Conservation (phyloP, 306 rosid species). For the Luffa aegyptiaca region DNA sequence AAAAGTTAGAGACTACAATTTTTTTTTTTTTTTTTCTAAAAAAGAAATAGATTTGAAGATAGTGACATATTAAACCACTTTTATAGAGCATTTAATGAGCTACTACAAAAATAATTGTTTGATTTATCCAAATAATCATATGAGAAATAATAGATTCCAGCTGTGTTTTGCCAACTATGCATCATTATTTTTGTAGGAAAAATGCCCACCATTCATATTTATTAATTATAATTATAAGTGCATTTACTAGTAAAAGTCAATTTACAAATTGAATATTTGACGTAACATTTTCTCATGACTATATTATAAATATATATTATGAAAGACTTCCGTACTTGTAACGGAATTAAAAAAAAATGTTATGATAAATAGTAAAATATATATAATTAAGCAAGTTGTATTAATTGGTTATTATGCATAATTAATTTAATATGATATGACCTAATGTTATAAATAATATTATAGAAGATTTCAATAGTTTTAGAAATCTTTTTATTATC, state of each 20-base stretch:
- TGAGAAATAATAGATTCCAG: not conserved
- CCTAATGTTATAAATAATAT: not conserved
- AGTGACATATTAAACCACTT: not conserved
- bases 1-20: not conserved
- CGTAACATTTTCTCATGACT: not conserved
- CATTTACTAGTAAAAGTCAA: not conserved
- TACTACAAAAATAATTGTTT: not conserved
- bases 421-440: not conserved
- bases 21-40: too few species aligned
- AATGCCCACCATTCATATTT: not conserved
- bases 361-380: not conserved
- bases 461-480: not conserved
- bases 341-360: not conserved
- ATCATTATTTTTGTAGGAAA: not conserved
- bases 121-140: conserved; percentile 1
- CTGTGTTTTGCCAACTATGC: not conserved
- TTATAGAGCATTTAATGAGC: not conserved
- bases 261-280: not conserved
- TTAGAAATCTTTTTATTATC: not conserved
- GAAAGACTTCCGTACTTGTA: not conserved
- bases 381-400: not conserved
- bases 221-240: not conserved
- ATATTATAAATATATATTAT: not conserved
- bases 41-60: not conserved
- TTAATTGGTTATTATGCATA: not conserved